Evolutionary conservation across 108 stramenopile species (phyloP), one percentile per base, ranked within the genome.

Genomic region (Stephanodiscus minutulus): DNA sequence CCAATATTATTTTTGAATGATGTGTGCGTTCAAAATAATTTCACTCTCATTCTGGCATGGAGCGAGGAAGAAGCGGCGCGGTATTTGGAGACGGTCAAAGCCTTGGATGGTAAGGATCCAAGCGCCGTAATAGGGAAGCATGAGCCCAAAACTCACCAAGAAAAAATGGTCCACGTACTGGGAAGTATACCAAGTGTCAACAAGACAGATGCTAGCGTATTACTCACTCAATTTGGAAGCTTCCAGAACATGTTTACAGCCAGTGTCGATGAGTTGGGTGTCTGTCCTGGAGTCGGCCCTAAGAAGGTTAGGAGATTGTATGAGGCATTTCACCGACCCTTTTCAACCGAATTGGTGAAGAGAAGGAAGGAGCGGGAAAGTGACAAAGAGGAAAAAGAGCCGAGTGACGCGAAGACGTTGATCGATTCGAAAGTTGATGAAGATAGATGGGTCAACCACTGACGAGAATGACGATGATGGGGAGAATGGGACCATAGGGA

Each of bases 31-130:
- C 33, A 66, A 20, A 72, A 88, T 60, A 77, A 91, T 58, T 69
- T 94, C 67, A 95, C 95, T 0, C 52, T 97, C 33, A 76, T 98
- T 18, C 72, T 96, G 15, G 87, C 91, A 0, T 97, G 94, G 94
- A 88, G 82, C 20, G 89, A 87, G 58, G 79, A 82, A 62, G 97
- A 98, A 79, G 91, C 90, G 7, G 97, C 95, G 2, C 82, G 97
- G 0, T 97, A 97, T 70, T 63, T 98, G 61, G 97, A 98, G 84
- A 94, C 96, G 21, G 91, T 91, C 76, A 96, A 96, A 77, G 91
- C 88, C 13, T 88, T 93, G 48, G 96, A 98, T 67, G 87, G 93
- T 10, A 96, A 92, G 61, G 90, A 95, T 70, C 83, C 92, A 24
- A 78, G 84, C 20, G 61, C 66, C 15, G 91, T 94, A 3, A 94